A percentile compares a stretch with the other conserved stretches of the same genome.
These are phyloP conservation scores for Lodderomyces orthopsilosis DNA, from an alignment of 1,139 yeast species.

Conservation along the genomic window DNA sequence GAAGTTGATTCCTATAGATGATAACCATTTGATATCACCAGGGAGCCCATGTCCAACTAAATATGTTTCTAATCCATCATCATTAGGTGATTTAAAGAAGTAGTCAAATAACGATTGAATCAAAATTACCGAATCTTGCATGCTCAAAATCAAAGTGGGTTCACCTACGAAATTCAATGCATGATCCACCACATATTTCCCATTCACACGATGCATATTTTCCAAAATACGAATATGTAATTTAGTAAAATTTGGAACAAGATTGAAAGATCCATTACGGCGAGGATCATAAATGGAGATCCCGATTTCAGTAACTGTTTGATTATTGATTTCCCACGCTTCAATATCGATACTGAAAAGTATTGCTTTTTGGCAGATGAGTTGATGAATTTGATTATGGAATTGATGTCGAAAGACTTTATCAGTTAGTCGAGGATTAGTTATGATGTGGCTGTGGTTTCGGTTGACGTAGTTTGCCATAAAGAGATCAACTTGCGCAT, in stretches of 20 bases:
- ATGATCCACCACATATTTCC: constrained; percentile 62
- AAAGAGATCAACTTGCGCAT: neutral
- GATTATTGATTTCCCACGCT: constrained; percentile 53
- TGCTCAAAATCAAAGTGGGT: constrained; percentile 42
- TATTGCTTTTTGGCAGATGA: constrained; percentile 21
- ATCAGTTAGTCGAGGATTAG: constrained; percentile 10
- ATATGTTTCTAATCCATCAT: constrained; percentile 18
- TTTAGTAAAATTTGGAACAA: constrained; percentile 42
- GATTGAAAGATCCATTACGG: neutral
- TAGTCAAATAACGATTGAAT: constrained; percentile 42
- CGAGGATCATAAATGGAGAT: constrained; percentile 62
- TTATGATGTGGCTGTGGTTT: neutral
- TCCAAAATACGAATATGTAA: constrained; percentile 61
- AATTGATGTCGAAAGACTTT: constrained; percentile 2
- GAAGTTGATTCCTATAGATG: constrained; percentile 43
- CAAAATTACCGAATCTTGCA: constrained; percentile 33
- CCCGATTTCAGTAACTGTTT: constrained; percentile 64
- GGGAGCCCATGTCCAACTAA: constrained; percentile 70
- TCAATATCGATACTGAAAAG: constrained; percentile 64
- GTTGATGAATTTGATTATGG: constrained; percentile 2
- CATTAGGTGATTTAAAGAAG: constrained; percentile 27
- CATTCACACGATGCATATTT: constrained; percentile 44
- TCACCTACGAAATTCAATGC: constrained; percentile 57
- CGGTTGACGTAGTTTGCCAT: neutral
- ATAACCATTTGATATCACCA: constrained; percentile 60